Evolutionary conservation across 768 basidiomycete species (phyloP).

Genomic region (Xerocomellus chrysenteron): DNA sequence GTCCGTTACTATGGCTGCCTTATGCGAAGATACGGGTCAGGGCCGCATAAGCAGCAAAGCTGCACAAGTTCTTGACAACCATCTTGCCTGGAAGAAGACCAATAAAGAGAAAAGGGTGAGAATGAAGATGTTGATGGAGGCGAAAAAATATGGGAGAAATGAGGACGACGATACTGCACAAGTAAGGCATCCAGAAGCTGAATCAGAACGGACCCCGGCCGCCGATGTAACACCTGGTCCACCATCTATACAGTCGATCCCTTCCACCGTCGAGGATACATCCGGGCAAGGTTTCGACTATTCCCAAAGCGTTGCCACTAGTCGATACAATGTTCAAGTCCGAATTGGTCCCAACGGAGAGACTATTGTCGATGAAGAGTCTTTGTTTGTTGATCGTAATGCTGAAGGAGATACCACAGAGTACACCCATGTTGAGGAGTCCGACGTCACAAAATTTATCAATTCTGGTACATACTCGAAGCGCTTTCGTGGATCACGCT

Average conservation of each 20-base stretch:
- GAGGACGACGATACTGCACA: slow-evolving; percentile 44
- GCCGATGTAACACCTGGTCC: slow-evolving; percentile 4
- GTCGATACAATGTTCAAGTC: slow-evolving; percentile 81
- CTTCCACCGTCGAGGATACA: slow-evolving; percentile 35
- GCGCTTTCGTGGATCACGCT: slow-evolving; percentile 77
- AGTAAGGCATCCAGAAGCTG: slow-evolving; percentile 8
- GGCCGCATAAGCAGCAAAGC: slow-evolving; percentile 81
- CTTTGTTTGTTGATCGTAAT: slow-evolving; percentile 72
- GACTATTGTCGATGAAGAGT: slow-evolving; percentile 83
- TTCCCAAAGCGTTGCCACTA: slow-evolving; percentile 57
- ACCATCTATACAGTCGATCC: slow-evolving; percentile 15
- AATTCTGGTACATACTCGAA: slow-evolving; percentile 83
- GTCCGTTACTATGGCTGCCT: slow-evolving; percentile 73
- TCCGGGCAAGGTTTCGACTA: slow-evolving; percentile 70
- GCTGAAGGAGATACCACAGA: slow-evolving; percentile 66
- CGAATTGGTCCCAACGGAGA: slow-evolving; percentile 86
- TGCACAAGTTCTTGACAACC: slow-evolving; percentile 65
- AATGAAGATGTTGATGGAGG: slow-evolving; percentile 64
- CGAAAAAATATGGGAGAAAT: slow-evolving; percentile 69
- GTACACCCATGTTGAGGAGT: slow-evolving; percentile 80
- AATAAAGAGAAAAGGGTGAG: slow-evolving; percentile 65
- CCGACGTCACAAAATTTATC: slow-evolving; percentile 80
- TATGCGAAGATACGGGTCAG: slow-evolving; percentile 76
- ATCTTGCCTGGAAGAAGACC: slow-evolving; percentile 67
- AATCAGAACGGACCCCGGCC: slow-evolving; percentile 3